Conservation (phyloP, 768 basidiomycete genomes). For the Mycena epipterygia region DNA sequence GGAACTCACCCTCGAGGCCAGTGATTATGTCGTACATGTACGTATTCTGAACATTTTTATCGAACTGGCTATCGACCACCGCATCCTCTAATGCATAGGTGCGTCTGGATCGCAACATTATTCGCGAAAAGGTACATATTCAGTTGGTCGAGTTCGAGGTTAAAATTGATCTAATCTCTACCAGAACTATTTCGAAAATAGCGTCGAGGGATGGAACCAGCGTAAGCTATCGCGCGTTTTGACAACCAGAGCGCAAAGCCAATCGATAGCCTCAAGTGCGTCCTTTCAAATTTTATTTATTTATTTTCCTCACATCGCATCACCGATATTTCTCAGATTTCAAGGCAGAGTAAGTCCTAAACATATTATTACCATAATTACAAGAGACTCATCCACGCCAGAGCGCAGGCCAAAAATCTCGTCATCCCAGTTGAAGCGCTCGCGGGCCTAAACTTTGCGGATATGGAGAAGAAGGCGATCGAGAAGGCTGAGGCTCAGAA, state of each 20-base stretch:
- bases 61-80: too few species aligned
- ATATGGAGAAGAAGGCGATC: slow-evolving; percentile 36
- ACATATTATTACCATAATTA: neutral
- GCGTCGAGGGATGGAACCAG: neutral
- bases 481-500: slow-evolving; percentile 27
- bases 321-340: neutral
- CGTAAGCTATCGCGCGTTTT: slow-evolving; percentile 10
- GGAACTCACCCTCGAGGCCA: slow-evolving; percentile 42
- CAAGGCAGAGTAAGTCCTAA: slow-evolving; percentile 7
- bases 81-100: slow-evolving; percentile 11
- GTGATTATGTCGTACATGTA: slow-evolving; percentile 49
- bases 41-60: neutral
- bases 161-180: too few species aligned
- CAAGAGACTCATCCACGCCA: neutral
- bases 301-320: neutral
- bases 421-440: slow-evolving; percentile 32
- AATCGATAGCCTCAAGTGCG: slow-evolving; percentile 24
- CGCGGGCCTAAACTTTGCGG: slow-evolving; percentile 33
- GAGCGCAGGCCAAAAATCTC: slow-evolving; percentile 19
- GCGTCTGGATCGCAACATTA: slow-evolving; percentile 11
- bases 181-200: slow-evolving; percentile 4
- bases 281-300: neutral
- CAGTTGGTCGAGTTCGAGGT: neutral
- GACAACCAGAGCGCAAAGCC: slow-evolving; percentile 10
- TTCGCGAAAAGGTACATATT: neutral